A percentile compares a stretch with the other conserved stretches of the same genome.
Evolutionary conservation across 129 eudicot species (phyloP).

Genomic region (Tagetes patula): DNA sequence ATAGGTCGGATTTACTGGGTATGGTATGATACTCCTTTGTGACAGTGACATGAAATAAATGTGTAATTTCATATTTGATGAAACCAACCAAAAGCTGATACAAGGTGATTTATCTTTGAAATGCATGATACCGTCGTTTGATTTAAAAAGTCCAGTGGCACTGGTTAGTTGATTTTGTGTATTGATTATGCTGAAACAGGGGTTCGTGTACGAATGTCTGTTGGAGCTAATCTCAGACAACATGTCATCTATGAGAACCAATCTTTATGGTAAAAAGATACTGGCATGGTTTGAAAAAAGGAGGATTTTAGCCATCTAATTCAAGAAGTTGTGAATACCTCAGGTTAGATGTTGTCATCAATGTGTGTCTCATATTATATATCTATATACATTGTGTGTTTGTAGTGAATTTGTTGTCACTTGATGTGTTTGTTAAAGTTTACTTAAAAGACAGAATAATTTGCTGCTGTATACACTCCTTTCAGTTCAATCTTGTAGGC

Average conservation of each 20-base stretch:
- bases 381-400: constrained; percentile 24
- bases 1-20: no score
- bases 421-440: constrained; percentile 24
- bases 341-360: constrained; percentile 21
- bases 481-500: constrained; percentile 20
- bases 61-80: neutral
- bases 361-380: constrained; percentile 21
- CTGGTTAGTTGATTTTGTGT: neutral
- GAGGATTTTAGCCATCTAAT: constrained; percentile 38
- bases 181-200: constrained; percentile 40
- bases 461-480: constrained; percentile 26
- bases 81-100: neutral
- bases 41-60: neutral
- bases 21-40: no score
- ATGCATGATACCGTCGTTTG: neutral
- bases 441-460: constrained; percentile 17
- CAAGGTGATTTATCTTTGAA: neutral
- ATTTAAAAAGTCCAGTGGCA: no score
- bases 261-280: constrained; percentile 59
- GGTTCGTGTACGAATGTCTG: constrained; percentile 34
- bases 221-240: constrained; percentile 41
- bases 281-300: constrained; percentile 53
- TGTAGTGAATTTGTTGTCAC: constrained; percentile 31
- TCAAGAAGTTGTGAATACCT: constrained; percentile 24
- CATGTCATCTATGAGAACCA: constrained; percentile 48